Conservation (phyloP, 768 basidiomycete species). For the Lactarius sanguifluus region DNA sequence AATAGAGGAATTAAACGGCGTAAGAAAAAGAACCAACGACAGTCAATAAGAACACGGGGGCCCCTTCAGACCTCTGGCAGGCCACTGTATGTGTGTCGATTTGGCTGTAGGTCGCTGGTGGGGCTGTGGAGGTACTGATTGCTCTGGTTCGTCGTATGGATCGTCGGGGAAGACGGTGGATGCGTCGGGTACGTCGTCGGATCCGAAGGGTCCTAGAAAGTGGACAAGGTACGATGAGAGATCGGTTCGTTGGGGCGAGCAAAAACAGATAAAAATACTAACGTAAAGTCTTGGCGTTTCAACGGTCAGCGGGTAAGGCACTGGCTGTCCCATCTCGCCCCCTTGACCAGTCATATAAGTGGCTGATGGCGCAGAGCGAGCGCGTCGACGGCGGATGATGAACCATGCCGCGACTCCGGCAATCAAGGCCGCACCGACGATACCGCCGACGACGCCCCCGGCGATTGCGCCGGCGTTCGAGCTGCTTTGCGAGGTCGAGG, state of each 20-base stretch:
- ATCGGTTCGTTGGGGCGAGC: neutral
- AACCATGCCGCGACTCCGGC: constrained; percentile 44
- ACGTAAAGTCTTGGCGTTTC: constrained; percentile 25
- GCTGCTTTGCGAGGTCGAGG: neutral
- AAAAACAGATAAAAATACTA: constrained; percentile 3
- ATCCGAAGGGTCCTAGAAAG: constrained; percentile 28
- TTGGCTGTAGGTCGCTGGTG: constrained; percentile 6
- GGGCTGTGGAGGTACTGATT: constrained; percentile 5
- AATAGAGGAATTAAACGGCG: neutral
- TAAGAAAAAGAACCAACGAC: neutral
- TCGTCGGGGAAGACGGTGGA: constrained; percentile 18
- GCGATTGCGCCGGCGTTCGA: constrained; percentile 57
- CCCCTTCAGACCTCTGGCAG: constrained; percentile 24
- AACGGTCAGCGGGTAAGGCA: constrained; percentile 1
- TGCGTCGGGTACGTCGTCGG: constrained; percentile 28
- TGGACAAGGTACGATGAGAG: neutral
- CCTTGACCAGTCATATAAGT: constrained; percentile 15
- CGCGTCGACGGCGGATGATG: constrained; percentile 34
- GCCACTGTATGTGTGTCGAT: constrained; percentile 18
- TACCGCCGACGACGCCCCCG: constrained; percentile 60
- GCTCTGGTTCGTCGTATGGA: constrained; percentile 12
- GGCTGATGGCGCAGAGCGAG: constrained; percentile 31
- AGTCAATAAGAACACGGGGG: neutral
- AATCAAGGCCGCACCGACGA: constrained; percentile 48
- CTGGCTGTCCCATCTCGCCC: constrained; percentile 5